Base-by-base conservation (phyloP, 352 stramenopile genomes). In the Pythium guiyangense region DNA sequence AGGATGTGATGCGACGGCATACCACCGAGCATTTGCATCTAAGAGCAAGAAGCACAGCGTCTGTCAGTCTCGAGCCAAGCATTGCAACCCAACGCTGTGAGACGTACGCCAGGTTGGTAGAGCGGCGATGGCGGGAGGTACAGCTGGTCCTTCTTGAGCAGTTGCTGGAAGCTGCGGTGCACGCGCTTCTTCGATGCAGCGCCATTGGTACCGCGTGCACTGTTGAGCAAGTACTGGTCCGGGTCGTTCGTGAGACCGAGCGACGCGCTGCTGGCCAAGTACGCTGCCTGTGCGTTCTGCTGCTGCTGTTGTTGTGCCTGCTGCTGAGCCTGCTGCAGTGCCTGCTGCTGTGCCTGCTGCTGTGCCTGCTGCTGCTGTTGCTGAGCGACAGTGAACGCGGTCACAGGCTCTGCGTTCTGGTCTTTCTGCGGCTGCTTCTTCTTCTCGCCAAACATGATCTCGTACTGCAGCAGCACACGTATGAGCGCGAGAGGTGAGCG, bases 361-460 rank as follows among this genome's bases (percentile, higher is more conserved):
- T n/a, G n/a, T n/a, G n/a, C n/a, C n/a, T 31, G 35, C 52, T 8
- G 49, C 48, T 22, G 59, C 54, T 25, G 61, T 54, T 43, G 37
- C 17, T 43, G 37, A 9, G 49, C 6, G 51, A 57, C 11, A 54
- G 64, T 71, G 44, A 75, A 70, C 59, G 70, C 74, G 49, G 46
- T 42, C 14, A 63, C 60, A 9, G 62, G 60, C 46, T 78, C 70
- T 18, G 68, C 65, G 3, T 70, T 70, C 6, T 69, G 70, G 29
- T 85, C 74, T 34, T 83, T 83, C n/a, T n/a, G n/a, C n/a, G n/a
- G n/a, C 17, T 43, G 11, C 35, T 74, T 90, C 62, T 92, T 92
- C 70, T 88, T 89, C 49, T 92, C 82, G 11, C 82, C 82, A 70
- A 90, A 92, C 53, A 92, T 70, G 55, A 86, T 84, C 40, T 92